Evolutionary conservation across 2,329 filamentous ascomycete species (phyloP).

Genomic region (Proliferodiscus dingleyae): DNA sequence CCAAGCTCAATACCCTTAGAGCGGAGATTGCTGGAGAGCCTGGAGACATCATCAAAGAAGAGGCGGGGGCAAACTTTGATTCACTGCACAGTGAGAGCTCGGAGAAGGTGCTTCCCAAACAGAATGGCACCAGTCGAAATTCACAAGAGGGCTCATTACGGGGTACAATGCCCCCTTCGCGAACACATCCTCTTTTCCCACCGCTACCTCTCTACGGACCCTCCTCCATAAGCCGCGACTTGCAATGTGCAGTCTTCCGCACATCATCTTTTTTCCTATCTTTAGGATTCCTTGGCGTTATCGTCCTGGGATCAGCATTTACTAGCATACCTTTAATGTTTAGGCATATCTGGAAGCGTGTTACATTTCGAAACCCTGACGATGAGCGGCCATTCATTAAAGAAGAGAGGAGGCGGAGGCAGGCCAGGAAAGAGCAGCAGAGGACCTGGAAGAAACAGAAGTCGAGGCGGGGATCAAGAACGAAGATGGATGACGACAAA

Average conservation of each 20-base stretch:
- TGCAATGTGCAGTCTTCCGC: conserved; percentile 64
- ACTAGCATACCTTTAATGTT: conserved; percentile 55
- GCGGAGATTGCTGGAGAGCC: conserved; percentile 38
- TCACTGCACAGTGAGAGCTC: not conserved
- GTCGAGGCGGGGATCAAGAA: conserved; percentile 35
- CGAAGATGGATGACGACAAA: conserved; percentile 30
- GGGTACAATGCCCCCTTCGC: conserved; percentile 54
- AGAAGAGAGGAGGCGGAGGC: conserved; percentile 62
- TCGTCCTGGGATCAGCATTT: conserved; percentile 70
- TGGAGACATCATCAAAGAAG: conserved; percentile 33
- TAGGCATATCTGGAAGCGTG: conserved; percentile 44
- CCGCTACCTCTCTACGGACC: conserved; percentile 78
- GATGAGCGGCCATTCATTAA: conserved; percentile 61
- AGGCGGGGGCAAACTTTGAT: conserved; percentile 22
- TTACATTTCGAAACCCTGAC: conserved; percentile 58
- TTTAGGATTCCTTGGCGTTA: conserved; percentile 67
- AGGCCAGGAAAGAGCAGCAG: conserved; percentile 52
- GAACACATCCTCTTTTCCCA: conserved; percentile 78
- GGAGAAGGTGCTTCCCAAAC: conserved; percentile 14
- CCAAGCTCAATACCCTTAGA: conserved; percentile 61
- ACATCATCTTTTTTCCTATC: conserved; percentile 70
- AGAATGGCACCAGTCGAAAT: conserved; percentile 34
- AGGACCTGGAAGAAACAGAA: conserved; percentile 53
- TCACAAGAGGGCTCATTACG: conserved; percentile 44
- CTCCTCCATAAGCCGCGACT: conserved; percentile 56